These are phyloP conservation scores for Aspergillus intermedius DNA, from an alignment of 2,329 filamentous ascomycete genomes.

Conservation along the genomic window DNA sequence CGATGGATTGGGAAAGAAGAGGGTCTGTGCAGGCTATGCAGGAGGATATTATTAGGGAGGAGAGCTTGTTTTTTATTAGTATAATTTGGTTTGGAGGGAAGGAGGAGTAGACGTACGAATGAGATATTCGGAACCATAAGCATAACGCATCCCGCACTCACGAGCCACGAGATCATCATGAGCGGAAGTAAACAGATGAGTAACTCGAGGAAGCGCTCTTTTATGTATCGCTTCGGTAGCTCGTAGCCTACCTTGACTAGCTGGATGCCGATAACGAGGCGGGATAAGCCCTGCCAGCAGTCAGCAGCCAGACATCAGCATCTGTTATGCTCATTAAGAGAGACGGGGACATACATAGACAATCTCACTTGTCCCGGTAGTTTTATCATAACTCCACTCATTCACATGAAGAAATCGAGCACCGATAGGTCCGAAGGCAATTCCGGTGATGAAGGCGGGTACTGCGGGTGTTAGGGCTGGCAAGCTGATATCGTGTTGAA, in stretches of 20 bases:
- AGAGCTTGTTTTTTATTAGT: conserved; percentile 28
- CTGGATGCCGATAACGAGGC: conserved; percentile 58
- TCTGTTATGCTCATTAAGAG: too few relatives aligned
- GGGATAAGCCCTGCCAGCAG: conserved; percentile 39
- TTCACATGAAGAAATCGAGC: conserved; percentile 48
- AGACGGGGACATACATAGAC: conserved; percentile 30
- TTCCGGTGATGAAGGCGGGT: conserved; percentile 50
- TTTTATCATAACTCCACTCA: conserved; percentile 30
- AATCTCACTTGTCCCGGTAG: conserved; percentile 32
- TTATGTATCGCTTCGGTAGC: conserved; percentile 52
- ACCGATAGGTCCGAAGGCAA: conserved; percentile 49
- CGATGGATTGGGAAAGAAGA: conserved; percentile 56
- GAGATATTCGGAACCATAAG: conserved; percentile 51
- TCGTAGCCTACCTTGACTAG: conserved; percentile 60
- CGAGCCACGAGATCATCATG: conserved; percentile 59
- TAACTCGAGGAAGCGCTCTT: conserved; percentile 48
- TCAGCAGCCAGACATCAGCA: not conserved
- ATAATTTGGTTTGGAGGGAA: not conserved
- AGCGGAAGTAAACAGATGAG: conserved; percentile 51
- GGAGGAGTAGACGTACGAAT: conserved; percentile 24
- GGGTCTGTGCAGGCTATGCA: conserved; percentile 59
- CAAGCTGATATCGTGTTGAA: not conserved
- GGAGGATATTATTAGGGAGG: conserved; percentile 53
- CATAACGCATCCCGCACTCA: conserved; percentile 51
- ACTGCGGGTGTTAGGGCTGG: conserved; percentile 32